A percentile compares a stretch with the other conserved stretches of the same genome.
Evolutionary conservation across 1,139 yeast species (phyloP).

Genomic region (Candida anutae): DNA sequence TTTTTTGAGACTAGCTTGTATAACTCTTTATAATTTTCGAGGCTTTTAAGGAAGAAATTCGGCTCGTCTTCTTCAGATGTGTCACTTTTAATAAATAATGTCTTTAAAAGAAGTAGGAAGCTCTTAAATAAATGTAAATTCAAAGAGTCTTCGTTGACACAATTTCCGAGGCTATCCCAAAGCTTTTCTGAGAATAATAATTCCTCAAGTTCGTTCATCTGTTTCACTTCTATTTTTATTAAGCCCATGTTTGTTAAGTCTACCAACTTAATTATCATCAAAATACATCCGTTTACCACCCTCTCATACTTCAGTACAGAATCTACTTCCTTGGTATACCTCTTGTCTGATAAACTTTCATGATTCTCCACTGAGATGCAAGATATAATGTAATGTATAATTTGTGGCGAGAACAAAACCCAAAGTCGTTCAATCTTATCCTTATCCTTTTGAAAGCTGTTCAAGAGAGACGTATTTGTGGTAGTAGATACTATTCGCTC

Average conservation of each 20-base stretch:
- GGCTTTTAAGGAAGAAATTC: slow-evolving; percentile 7
- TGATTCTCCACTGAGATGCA: slow-evolving; percentile 49
- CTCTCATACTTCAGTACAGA: slow-evolving; percentile 60
- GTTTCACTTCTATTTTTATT: slow-evolving; percentile 2
- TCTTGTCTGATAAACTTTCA: slow-evolving; percentile 65
- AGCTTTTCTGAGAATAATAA: slow-evolving; percentile 32
- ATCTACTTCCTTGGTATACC: slow-evolving; percentile 64
- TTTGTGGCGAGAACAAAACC: slow-evolving; percentile 47
- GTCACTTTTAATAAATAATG: slow-evolving; percentile 10
- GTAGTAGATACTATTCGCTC: slow-evolving; percentile 54
- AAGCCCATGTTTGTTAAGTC: slow-evolving; percentile 11
- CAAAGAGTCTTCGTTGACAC: slow-evolving; percentile 16
- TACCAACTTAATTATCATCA: slow-evolving; percentile 37
- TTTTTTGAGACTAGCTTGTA: slow-evolving; percentile 43
- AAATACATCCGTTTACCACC: slow-evolving; percentile 45
- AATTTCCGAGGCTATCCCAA: slow-evolving; percentile 33
- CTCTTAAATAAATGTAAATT: slow-evolving; percentile 44
- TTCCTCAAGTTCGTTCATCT: slow-evolving; percentile 14
- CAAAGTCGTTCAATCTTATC: slow-evolving; percentile 55
- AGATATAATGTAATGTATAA: slow-evolving; percentile 48
- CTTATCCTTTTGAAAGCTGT: slow-evolving; percentile 51
- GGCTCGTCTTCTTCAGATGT: slow-evolving; percentile 4
- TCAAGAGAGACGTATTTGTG: slow-evolving; percentile 39
- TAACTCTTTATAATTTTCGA: slow-evolving; percentile 15
- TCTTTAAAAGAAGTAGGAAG: slow-evolving; percentile 27